Evolutionary conservation across 495 filamentous ascomycete species (phyloP), one percentile per base, ranked within the genome.

Genomic region (Penicillium silybi): DNA sequence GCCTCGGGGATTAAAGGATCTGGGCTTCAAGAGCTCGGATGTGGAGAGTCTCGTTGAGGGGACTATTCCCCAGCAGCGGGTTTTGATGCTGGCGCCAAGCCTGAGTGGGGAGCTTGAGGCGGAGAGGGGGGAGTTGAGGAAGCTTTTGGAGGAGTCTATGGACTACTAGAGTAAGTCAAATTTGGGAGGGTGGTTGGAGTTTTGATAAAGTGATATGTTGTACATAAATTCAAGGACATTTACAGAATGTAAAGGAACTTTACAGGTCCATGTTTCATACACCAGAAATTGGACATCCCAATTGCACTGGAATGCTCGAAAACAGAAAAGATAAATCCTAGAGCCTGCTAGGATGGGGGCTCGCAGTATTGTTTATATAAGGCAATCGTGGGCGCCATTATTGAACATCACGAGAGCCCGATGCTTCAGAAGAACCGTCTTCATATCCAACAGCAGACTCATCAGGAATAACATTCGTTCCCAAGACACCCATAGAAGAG

Each of bases 51-150:
- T 98, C 53, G 90, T 98, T 13, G 91, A 97, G 65, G 95, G 93
- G 1, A 97, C 93, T 20, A 81, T 98, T 41, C 93, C 93, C 22
- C 93, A 98, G 74, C 78, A 80, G 41, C 76, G 93, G 41, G 93
- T 98, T 42, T 64, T 97, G 55, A 92, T 91, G 88, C 69, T 98
- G 44, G 95, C 95, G 35, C 93, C 93, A 5, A 88, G 80, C 42
- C 68, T 97, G 57, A 84, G 81, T 42, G 81, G 80, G 53, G 84
- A 84, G 63, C 59, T 79, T 44, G 72, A 81, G 57, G 77, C 77
- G 6, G 78, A 86, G 61, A 82, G 85, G 65, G 83, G 87, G 59
- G 82, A 85, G 63, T 66, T 89, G 59, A 75, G 74, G 52, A 69
- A 67, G 7, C 62, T 90, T 50, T 78, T 88, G 64, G 84, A 88